These are phyloP conservation scores for Dactylella cylindrospora DNA, from an alignment of 2,329 filamentous ascomycete species.

Conservation along the genomic window DNA sequence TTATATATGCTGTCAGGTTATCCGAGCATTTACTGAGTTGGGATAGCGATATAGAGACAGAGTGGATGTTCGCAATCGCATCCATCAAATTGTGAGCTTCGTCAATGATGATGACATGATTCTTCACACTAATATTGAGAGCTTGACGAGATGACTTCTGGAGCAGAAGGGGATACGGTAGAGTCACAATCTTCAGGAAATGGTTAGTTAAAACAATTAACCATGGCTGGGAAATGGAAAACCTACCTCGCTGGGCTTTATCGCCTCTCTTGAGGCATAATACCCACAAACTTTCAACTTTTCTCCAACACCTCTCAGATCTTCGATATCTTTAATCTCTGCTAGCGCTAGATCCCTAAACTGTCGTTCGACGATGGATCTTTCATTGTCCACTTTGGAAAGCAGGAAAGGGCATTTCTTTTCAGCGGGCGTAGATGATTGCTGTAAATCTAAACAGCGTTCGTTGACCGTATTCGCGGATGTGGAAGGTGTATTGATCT, in stretches of 20 bases:
- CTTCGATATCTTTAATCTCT: constrained; percentile 88
- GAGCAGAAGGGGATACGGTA: constrained; percentile 87
- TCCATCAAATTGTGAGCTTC: constrained; percentile 99
- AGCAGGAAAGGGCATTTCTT: constrained; percentile 76
- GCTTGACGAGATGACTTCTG: constrained; percentile 86
- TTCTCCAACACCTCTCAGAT: constrained; percentile 75
- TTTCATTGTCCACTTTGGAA: constrained; percentile 65
- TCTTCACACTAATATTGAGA: constrained; percentile 78
- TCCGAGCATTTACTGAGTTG: constrained; percentile 72
- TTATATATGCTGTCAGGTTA: constrained; percentile 79
- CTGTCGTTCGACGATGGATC: constrained; percentile 67
- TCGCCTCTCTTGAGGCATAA: constrained; percentile 84
- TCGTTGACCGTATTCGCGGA: constrained; percentile 86
- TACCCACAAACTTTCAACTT: constrained; percentile 85
- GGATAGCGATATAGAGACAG: constrained; percentile 69
- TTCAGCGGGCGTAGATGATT: constrained; percentile 63
- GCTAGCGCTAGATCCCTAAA: constrained; percentile 86
- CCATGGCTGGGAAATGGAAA: background rate
- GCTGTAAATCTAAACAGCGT: constrained; percentile 84
- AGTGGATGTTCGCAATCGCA: constrained; percentile 83
- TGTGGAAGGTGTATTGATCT: constrained; percentile 69
- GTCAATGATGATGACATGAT: constrained; percentile 90
- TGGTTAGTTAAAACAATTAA: background rate
- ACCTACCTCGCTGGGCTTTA: constrained; percentile 72
- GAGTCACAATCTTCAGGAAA: constrained; percentile 68